Evolutionary conservation across 306 rosid species (phyloP), one percentile per base, ranked within the genome.

Genomic region (Ceratonia siliqua): DNA sequence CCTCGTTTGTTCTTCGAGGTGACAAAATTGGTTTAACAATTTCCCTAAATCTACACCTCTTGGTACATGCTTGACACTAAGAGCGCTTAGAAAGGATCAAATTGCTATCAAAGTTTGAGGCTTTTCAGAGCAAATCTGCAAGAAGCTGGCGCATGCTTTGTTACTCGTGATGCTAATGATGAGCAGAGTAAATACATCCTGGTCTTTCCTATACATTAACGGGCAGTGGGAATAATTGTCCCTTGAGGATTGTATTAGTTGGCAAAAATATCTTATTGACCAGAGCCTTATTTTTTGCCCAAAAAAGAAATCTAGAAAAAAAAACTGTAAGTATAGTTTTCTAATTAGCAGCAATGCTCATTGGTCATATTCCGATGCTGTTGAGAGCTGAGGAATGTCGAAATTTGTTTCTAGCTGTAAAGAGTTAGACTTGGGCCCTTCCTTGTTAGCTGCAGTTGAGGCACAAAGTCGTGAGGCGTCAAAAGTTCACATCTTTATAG

Each of bases 1-100:
- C 42, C 18, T 15, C 13, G 38, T 12, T 53, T 70, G 33, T 73
- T 52, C 49, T 67, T 67, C 79, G 66, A 30, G 22, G 18, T 67
- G 28, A 28, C 74, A 61, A 33, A 30, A 14, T 54, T 11, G 2
- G 32, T 64, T 5, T 22, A 52, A 9, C 18, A 13, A 28, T 14
- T 24, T 45, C 14, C 21, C 46, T 52, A 41, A 77, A 39, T 22
- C 62, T 52, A 5, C n/a, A 18, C 11, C 17, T 43, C 33, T 61
- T 48, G 25, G n/a, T 18, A 22, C 56, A 24, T 68, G 62, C 9
- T 50, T 62, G 38, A 22, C 36, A 49, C 18, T 13, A 42, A 61
- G 30, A 58, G 43, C 42, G 62, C 65, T 38, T 12, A 52, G 24
- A 62, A 70, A 70, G 46, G 50, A 17, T 33, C 52, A 4, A 0